phyloP scores from a whole-genome alignment of 208 protist species.

The Acanthamoeba castellanii region DNA sequence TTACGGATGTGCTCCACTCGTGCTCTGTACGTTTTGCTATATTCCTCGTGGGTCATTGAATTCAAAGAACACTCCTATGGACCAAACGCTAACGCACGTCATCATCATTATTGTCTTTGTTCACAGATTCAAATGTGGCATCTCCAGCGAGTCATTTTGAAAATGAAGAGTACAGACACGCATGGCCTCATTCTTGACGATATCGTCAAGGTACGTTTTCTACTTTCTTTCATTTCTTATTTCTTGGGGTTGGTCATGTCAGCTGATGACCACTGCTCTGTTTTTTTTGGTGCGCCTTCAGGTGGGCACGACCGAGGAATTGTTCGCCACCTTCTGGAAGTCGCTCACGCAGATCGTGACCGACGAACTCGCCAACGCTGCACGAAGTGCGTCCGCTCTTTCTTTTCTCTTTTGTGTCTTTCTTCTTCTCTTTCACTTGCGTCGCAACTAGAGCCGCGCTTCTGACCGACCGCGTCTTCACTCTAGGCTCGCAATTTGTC shows the following conservation, averaged over 20 bases:
- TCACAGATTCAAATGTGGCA: conserved; percentile 79
- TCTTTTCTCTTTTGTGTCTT: neutral
- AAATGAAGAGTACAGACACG: conserved; percentile 77
- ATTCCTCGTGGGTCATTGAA: too few relatives aligned
- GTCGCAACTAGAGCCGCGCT: neutral
- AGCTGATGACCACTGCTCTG: neutral
- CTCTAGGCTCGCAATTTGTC: conserved; percentile 31
- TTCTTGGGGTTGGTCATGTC: neutral
- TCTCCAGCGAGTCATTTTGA: conserved; percentile 80
- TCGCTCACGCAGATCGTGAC: conserved; percentile 29
- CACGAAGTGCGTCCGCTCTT: neutral
- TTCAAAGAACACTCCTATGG: neutral
- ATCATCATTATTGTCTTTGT: neutral
- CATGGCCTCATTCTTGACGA: conserved; percentile 78
- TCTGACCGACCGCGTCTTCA: too few relatives aligned
- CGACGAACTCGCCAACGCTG: conserved; percentile 16
- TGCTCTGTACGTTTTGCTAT: conserved; percentile 58
- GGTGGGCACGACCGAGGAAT: conserved; percentile 27
- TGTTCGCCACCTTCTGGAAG: conserved; percentile 65
- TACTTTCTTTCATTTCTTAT: neutral
- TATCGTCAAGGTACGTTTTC: conserved; percentile 25
- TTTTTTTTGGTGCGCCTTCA: neutral
- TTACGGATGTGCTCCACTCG: conserved; percentile 74
- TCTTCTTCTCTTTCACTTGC: neutral
- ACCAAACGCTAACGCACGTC: neutral